phyloP scores from a whole-genome alignment of 2,329 filamentous ascomycete species.

The Pseudogymnoascus sp. region DNA sequence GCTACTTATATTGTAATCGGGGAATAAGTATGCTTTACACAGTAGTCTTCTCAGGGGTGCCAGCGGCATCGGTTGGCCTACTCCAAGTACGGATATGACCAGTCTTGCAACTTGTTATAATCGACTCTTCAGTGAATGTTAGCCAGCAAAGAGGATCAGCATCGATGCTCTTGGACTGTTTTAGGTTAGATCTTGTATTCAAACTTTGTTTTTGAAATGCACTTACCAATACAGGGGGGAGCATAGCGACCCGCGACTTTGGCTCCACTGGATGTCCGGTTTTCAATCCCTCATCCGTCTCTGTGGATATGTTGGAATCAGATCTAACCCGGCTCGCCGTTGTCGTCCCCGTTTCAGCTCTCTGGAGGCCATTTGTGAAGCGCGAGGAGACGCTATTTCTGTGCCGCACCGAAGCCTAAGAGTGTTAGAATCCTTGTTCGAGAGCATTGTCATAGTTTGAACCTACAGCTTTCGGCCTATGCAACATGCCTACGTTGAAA shows the following conservation, averaged over 20 bases:
- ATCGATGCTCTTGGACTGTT: conserved; percentile 72
- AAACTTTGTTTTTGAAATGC: not conserved
- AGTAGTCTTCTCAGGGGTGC: conserved; percentile 10
- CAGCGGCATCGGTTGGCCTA: conserved; percentile 19
- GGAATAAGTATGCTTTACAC: not conserved
- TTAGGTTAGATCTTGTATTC: not conserved
- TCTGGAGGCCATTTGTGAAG: conserved; percentile 40
- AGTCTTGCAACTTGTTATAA: conserved; percentile 81
- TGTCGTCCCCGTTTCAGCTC: conserved; percentile 56
- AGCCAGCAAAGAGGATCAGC: conserved; percentile 83
- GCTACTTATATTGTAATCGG: not conserved
- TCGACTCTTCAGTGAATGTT: conserved; percentile 87
- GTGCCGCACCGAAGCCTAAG: conserved; percentile 47
- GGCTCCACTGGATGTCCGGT: conserved; percentile 63
- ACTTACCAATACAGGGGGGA: conserved; percentile 81
- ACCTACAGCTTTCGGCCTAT: conserved; percentile 76
- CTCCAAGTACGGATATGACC: conserved; percentile 25
- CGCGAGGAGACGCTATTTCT: conserved; percentile 43
- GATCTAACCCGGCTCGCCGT: conserved; percentile 56
- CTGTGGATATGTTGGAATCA: conserved; percentile 56
- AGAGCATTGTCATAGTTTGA: conserved; percentile 1
- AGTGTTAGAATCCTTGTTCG: not conserved
- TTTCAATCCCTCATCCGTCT: conserved; percentile 36
- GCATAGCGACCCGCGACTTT: conserved; percentile 71
- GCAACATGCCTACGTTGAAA: conserved; percentile 94